Base-by-base conservation (phyloP, 768 basidiomycete genomes). In the Roridomyces roridus region DNA sequence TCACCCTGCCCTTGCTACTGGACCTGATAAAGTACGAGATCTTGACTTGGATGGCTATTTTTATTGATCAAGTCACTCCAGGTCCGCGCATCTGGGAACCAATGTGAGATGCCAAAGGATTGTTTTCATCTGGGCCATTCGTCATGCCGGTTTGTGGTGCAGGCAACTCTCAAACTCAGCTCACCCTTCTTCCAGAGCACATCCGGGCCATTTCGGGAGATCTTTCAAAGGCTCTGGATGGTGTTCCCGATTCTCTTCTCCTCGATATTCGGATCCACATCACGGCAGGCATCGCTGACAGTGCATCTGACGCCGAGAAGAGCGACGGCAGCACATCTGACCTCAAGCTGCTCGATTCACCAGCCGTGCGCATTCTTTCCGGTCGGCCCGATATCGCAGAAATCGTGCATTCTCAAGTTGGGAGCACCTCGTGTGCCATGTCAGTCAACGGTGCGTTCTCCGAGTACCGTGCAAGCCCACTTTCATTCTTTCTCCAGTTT, bases 121-220 rank as follows among this genome's bases (percentile, higher is more conserved):
- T 15, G 64, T 76, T 0, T 72, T 80, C 52, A 55, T 80, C 5
- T 81, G 80, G 80, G 65, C 73, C 0, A 68, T 80, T 25, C 73
- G 78, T 7, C 69, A 77, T 51, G 26, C 60, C 17, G 65, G 78
- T 80, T 46, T 53, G 67, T 62, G 6, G 11, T 34, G n/a, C 36
- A 5, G 5, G 20, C 7, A 45, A 2, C 28, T 46, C 1, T 2
- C 18, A 23, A 26, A 17, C 23, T 1, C 40, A 12, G n/a, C 14
- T n/a, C 18, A 15, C 15, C 15, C 4, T 34, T 34, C 29, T 34
- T 34, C 15, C 26, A 73, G 71, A 52, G 12, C 69, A 75, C 35
- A 61, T 72, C 12, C 51, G 60, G 1, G 72, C 72, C 67, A 68
- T 75, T 36, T 68, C 72, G 10, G 59, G 64, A 5, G 62, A 66